A percentile compares a stretch with the other conserved stretches of the same genome.
These are phyloP conservation scores for Gyrodon lividus DNA, from an alignment of 768 basidiomycete species.

Conservation along the genomic window DNA sequence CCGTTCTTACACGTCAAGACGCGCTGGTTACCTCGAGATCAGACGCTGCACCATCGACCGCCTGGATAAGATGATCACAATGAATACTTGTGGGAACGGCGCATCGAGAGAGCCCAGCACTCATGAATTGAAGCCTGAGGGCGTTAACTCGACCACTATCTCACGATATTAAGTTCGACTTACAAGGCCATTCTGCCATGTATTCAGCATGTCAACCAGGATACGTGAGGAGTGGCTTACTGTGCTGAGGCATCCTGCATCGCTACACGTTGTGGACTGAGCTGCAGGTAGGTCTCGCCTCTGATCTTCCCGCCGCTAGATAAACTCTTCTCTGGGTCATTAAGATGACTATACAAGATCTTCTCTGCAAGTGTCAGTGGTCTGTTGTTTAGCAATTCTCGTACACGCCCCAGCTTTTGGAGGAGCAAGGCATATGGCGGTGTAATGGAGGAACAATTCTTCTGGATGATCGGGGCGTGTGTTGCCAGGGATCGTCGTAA, in stretches of 20 bases:
- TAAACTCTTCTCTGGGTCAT: constrained; percentile 72
- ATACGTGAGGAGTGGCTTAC: constrained; percentile 44
- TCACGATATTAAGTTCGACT: constrained; percentile 22
- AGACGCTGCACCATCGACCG: constrained; percentile 79
- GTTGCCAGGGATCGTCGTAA: constrained; percentile 37
- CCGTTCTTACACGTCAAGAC: background rate
- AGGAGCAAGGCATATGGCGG: constrained; percentile 80
- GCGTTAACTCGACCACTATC: constrained; percentile 3
- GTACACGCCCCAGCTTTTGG: constrained; percentile 66
- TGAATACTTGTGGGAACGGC: constrained; percentile 93
- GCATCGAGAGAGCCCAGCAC: constrained; percentile 79
- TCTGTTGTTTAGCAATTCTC: constrained; percentile 61
- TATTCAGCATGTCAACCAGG: constrained; percentile 11
- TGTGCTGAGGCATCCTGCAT: constrained; percentile 96
- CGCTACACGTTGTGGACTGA: constrained; percentile 90
- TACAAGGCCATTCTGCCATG: constrained; percentile 77
- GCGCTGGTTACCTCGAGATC: constrained; percentile 68
- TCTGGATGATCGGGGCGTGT: constrained; percentile 42
- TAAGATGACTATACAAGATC: constrained; percentile 91
- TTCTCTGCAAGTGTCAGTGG: constrained; percentile 97
- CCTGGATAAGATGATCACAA: constrained; percentile 97
- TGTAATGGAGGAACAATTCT: constrained; percentile 71
- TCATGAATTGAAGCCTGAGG: constrained; percentile 92
- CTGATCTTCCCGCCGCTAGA: constrained; percentile 65
- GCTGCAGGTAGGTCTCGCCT: constrained; percentile 87